Evolutionary conservation across 768 basidiomycete species (phyloP).

Genomic region (Auriscalpium vulgare): DNA sequence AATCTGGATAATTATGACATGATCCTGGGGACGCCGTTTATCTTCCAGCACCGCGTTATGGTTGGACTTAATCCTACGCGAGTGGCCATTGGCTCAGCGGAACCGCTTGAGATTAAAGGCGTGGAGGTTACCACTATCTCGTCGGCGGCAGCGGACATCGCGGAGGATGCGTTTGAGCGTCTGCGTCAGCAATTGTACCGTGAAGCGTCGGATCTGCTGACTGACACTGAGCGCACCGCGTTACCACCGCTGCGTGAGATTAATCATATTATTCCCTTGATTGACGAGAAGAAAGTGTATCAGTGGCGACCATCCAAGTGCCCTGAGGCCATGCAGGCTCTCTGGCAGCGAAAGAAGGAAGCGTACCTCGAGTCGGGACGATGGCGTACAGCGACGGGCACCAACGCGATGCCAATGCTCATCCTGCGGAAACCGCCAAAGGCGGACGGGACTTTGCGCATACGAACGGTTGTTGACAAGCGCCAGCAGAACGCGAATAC

Average conservation of each 20-base stretch:
- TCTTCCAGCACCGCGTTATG: constrained; percentile 17
- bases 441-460: constrained; percentile 12
- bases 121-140: not conserved
- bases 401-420: constrained; percentile 26
- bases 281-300: constrained; percentile 25
- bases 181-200: no score
- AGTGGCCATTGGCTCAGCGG: not conserved
- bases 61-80: not conserved
- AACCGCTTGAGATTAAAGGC: not conserved
- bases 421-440: constrained; percentile 22
- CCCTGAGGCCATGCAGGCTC: constrained; percentile 21
- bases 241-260: constrained; percentile 24
- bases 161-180: not conserved
- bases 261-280: constrained; percentile 30
- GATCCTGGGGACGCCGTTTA: constrained; percentile 26
- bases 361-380: constrained; percentile 23
- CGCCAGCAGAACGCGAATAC: constrained; percentile 27
- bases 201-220: constrained; percentile 12
- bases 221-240: constrained; percentile 12
- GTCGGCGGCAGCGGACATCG: not conserved
- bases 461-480: constrained; percentile 21
- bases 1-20: constrained; percentile 23
- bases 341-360: constrained; percentile 24
- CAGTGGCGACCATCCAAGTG: constrained; percentile 29
- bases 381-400: constrained; percentile 22